Conservation (phyloP, 192 early-diverging fungal species). For the Rhizophagus sp. region DNA sequence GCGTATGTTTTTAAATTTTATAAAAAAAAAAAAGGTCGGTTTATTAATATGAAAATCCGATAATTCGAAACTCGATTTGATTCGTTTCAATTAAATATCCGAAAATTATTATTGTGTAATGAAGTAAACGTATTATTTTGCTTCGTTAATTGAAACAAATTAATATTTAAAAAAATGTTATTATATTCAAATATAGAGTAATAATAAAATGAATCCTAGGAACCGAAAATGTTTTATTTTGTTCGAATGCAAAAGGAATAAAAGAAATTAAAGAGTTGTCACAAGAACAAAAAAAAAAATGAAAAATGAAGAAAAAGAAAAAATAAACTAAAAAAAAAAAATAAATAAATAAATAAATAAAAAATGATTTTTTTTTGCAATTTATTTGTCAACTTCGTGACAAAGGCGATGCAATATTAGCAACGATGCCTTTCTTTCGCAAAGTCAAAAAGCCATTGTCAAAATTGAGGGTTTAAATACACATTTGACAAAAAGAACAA, state of each 20-base stretch:
- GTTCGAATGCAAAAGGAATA: too few species aligned
- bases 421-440: constrained; percentile 3
- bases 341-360: not conserved
- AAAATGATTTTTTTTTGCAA: not conserved
- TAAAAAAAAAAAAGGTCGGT: too few species aligned
- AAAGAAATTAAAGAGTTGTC: too few species aligned
- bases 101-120: not conserved
- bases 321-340: too few species aligned
- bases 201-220: too few species aligned
- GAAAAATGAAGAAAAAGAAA: not conserved
- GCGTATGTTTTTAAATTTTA: not conserved
- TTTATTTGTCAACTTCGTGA: constrained; percentile 8
- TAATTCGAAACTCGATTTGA: not conserved
- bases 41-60: too few species aligned
- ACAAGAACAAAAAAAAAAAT: too few species aligned
- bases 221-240: too few species aligned
- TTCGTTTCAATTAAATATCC: not conserved
- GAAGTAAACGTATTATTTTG: not conserved
- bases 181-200: too few species aligned
- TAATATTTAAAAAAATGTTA: not conserved
- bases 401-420: constrained; percentile 13
- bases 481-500: not conserved
- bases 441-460: constrained; percentile 20
- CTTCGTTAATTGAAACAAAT: not conserved
- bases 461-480: constrained; percentile 6